Percentiles rank a stretch among this genome's conserved stretches.
phyloP scores from a whole-genome alignment of 225 moss, liverwort and hornwort species.

The Neckera pumila region DNA sequence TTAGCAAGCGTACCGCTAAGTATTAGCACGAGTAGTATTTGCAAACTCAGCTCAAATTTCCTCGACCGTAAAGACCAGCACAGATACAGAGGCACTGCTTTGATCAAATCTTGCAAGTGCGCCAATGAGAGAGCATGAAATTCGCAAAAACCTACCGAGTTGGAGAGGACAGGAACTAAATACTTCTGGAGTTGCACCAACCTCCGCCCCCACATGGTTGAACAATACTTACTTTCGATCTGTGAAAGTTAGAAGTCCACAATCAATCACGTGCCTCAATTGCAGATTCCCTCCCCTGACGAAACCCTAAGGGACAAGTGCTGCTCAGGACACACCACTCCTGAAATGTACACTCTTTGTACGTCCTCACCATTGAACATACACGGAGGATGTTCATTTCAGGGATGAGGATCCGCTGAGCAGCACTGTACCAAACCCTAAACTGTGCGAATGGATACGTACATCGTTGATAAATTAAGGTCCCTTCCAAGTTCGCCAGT shows the following conservation, averaged over 20 bases:
- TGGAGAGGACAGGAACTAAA: constrained; percentile 12
- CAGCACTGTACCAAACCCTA: not conserved
- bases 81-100: not conserved
- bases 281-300: not conserved
- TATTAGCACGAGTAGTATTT: not conserved
- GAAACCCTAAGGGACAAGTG: not conserved
- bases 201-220: constrained; percentile 31
- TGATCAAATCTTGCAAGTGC: not conserved
- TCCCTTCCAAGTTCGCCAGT: not conserved
- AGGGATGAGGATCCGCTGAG: not conserved
- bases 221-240: not conserved
- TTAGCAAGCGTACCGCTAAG: not conserved
- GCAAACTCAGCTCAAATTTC: not conserved
- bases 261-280: not conserved
- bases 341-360: not conserved
- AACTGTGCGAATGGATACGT: not conserved
- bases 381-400: not conserved
- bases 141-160: not conserved
- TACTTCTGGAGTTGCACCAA: constrained; percentile 20
- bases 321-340: not conserved
- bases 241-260: not conserved
- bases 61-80: not conserved
- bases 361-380: not conserved
- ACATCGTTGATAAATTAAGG: not conserved
- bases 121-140: not conserved